Evolutionary conservation across 805 yeast genomes (phyloP).

Genomic region (Jamesozyma rosinii): DNA sequence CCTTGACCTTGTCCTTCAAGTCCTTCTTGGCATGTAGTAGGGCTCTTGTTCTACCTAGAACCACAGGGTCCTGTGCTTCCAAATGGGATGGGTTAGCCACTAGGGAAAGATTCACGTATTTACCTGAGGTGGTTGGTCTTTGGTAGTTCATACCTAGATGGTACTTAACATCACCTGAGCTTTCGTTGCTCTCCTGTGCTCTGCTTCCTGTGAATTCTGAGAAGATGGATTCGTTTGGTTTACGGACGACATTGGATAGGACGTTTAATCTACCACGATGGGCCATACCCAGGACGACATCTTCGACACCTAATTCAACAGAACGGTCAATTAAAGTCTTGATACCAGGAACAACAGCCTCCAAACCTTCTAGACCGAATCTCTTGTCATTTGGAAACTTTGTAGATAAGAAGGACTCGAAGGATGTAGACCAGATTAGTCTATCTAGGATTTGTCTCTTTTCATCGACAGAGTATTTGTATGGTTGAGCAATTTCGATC

Average conservation of each 20-base stretch:
- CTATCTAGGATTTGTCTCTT: constrained; percentile 95
- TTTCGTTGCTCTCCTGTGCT: constrained; percentile 67
- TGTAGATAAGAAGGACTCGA: constrained; percentile 85
- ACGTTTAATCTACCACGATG: constrained; percentile 98
- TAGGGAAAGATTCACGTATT: constrained; percentile 84
- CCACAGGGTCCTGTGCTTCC: constrained; percentile 99
- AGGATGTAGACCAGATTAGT: constrained; percentile 90
- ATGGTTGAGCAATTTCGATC: constrained; percentile 86
- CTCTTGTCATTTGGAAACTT: constrained; percentile 98
- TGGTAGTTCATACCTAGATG: constrained; percentile 98
- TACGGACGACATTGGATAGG: constrained; percentile 95
- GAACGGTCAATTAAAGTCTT: constrained; percentile 90
- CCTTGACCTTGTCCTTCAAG: constrained; percentile 72
- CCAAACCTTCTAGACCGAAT: constrained; percentile 98
- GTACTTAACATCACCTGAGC: constrained; percentile 98
- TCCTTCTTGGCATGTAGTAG: constrained; percentile 86
- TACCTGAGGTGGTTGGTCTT: constrained; percentile 98
- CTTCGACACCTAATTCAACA: constrained; percentile 88
- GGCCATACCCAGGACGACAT: constrained; percentile 97
- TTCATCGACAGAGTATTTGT: constrained; percentile 72
- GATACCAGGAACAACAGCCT: constrained; percentile 92
- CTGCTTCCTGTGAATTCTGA: constrained; percentile 85
- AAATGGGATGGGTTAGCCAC: constrained; percentile 99
- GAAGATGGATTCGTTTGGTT: constrained; percentile 96
- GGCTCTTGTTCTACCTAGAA: constrained; percentile 95